These are phyloP conservation scores for Mycena capillaripes DNA, from an alignment of 768 basidiomycete species.

Conservation along the genomic window DNA sequence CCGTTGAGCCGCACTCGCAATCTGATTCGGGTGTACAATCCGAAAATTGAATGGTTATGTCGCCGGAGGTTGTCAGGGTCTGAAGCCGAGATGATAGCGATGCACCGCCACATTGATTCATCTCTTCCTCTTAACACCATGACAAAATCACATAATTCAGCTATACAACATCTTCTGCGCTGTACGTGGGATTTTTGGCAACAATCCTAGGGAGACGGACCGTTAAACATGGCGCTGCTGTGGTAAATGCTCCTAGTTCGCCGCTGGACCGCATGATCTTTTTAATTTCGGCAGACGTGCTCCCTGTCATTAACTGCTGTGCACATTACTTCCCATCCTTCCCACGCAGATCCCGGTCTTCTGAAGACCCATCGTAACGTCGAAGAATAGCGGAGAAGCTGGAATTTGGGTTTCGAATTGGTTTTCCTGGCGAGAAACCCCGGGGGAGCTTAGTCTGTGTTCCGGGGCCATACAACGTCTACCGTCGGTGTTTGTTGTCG, in stretches of 20 bases:
- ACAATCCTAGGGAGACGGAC: too few species aligned
- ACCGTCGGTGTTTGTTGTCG: constrained; percentile 5
- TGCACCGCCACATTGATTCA: too few species aligned
- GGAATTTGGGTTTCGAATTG: too few species aligned
- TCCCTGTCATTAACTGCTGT: neutral
- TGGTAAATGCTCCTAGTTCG: constrained; percentile 8
- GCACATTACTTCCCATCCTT: neutral
- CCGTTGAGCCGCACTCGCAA: constrained; percentile 1
- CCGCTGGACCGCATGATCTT: constrained; percentile 4
- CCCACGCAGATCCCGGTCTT: neutral
- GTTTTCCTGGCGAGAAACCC: too few species aligned
- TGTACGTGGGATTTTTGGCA: too few species aligned
- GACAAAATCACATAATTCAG: too few species aligned
- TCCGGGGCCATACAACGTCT: neutral
- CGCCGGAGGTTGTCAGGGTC: neutral
- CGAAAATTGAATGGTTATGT: neutral
- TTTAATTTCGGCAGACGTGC: constrained; percentile 15
- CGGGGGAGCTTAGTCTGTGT: too few species aligned
- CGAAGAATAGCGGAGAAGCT: too few species aligned
- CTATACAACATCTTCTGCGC: too few species aligned
- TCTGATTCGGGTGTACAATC: constrained; percentile 14
- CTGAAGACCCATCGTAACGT: too few species aligned
- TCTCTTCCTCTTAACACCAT: too few species aligned
- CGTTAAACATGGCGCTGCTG: too few species aligned
- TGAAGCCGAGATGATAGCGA: neutral